These are phyloP conservation scores for Stephanodiscus minutulus DNA, from an alignment of 108 stramenopile genomes.

Conservation along the genomic window DNA sequence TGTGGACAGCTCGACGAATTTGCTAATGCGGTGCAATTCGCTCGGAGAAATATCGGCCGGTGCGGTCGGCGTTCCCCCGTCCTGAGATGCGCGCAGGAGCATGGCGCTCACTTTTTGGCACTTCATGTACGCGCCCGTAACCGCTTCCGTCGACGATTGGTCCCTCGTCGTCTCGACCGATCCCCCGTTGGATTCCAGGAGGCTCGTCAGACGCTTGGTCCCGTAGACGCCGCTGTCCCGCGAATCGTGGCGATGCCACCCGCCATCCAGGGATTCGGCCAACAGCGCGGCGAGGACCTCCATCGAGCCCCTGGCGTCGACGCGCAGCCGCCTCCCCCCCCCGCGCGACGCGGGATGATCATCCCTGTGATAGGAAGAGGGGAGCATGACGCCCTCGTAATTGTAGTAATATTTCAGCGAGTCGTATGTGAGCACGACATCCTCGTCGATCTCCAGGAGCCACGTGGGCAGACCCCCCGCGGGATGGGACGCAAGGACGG, in stretches of 20 bases:
- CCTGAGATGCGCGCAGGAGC: constrained; percentile 7
- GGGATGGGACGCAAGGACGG: constrained; percentile 66
- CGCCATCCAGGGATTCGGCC: neutral
- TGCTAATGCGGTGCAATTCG: constrained; percentile 4
- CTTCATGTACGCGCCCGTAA: constrained; percentile 3
- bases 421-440: constrained; percentile 57
- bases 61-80: neutral
- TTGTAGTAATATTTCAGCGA: constrained; percentile 76
- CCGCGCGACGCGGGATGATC: neutral
- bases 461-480: constrained; percentile 79
- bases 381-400: constrained; percentile 58
- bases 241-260: neutral
- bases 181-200: neutral
- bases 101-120: constrained; percentile 22
- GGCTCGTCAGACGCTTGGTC: neutral
- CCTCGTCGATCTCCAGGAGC: constrained; percentile 73
- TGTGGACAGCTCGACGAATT: constrained; percentile 10
- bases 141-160: neutral
- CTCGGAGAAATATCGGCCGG: neutral
- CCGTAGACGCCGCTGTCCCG: constrained; percentile 13
- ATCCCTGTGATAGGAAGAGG: constrained; percentile 11
- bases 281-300: constrained; percentile 30
- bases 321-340: constrained; percentile 9
- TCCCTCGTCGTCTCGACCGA: neutral
- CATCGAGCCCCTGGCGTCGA: constrained; percentile 29